These are phyloP conservation scores for Penicillium canescens DNA, from an alignment of 495 filamentous ascomycete species.

Conservation along the genomic window DNA sequence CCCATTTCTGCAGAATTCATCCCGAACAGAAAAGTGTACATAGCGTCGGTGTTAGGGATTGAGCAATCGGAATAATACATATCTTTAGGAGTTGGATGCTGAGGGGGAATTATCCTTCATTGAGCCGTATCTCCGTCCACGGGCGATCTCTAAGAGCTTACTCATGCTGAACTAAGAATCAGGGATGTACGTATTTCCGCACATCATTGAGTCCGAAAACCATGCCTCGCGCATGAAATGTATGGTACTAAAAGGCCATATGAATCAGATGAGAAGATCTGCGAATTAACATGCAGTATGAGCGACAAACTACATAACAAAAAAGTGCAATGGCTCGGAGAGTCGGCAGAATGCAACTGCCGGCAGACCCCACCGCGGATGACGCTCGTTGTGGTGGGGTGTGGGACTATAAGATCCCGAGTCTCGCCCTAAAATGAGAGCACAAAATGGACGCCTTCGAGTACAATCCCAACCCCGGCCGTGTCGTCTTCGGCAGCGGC, in stretches of 20 bases:
- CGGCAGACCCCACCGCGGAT: conserved; percentile 31
- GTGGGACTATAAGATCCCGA: conserved; percentile 31
- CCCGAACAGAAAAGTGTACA: conserved; percentile 12
- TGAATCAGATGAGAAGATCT: no score
- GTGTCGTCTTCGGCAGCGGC: conserved; percentile 64
- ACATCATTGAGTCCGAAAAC: no score
- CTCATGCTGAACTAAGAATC: conserved; percentile 18
- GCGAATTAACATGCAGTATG: neutral
- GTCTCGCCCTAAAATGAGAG: conserved; percentile 8
- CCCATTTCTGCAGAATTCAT: conserved; percentile 15
- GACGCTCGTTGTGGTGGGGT: conserved; percentile 30
- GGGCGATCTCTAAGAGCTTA: conserved; percentile 9
- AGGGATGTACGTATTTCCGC: conserved; percentile 13
- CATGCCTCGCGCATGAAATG: no score
- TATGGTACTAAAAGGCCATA: no score
- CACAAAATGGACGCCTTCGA: conserved; percentile 57
- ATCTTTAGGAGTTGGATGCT: neutral
- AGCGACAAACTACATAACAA: no score
- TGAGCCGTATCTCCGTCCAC: conserved; percentile 10
- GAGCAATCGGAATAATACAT: neutral
- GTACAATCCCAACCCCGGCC: conserved; percentile 59
- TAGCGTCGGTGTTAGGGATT: conserved; percentile 8
- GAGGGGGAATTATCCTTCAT: conserved; percentile 9
- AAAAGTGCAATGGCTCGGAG: conserved; percentile 1
- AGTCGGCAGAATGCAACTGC: conserved; percentile 23